Base-by-base conservation (phyloP, 169 alveolate species). In the Eimeria tenella region DNA sequence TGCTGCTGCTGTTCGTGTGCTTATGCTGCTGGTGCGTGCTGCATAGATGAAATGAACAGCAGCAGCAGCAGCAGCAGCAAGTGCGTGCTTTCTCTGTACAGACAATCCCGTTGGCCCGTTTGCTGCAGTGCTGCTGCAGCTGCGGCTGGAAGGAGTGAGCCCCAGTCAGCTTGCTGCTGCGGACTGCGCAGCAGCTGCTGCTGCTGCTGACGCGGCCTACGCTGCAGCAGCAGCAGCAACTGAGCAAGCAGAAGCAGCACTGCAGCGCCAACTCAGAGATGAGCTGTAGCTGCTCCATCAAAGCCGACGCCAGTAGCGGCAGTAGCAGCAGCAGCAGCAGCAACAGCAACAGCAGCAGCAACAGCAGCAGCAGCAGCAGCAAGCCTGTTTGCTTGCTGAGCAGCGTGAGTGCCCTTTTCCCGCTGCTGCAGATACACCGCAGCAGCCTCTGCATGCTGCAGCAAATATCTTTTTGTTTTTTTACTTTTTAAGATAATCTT, bases 141-240 rank as follows among this genome's bases (percentile, higher is more conserved):
- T 65, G 75, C 75, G 75, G 75, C 75, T 65, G 17, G 75, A 65
- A 19, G 75, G 75, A 8, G 75, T 65, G 25, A 65, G 25, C 75
- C 25, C 75, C 75, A 10, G 7, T 19, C 75, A 21, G 7, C 31
- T 10, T 21, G 17, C 75, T 65, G 75, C 75, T 65, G 42, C 75
- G 5, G 75, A 9, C 7, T 65, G 75, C 23, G 25, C 13, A 10
- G 75, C 75, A 13, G 42, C 25, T 65, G 75, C 75, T 65, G 13
- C 75, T 65, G 75, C 75, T 65, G 75, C 75, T 65, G 13, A 9
- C 9, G 75, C 75, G 17, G 75, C 75, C 8, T 19, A 65, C 23
- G 23, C 75, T 10, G 75, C 75, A 65, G 17, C 75, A 65, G 75
- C 75, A 65, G 75, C 75, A 65, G 75, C 75, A 65, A 65, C 75